Evolutionary conservation across 1,284 basidiomycete genomes (phyloP), one percentile per base, ranked within the genome.

Genomic region (Microbotryum intermedium): DNA sequence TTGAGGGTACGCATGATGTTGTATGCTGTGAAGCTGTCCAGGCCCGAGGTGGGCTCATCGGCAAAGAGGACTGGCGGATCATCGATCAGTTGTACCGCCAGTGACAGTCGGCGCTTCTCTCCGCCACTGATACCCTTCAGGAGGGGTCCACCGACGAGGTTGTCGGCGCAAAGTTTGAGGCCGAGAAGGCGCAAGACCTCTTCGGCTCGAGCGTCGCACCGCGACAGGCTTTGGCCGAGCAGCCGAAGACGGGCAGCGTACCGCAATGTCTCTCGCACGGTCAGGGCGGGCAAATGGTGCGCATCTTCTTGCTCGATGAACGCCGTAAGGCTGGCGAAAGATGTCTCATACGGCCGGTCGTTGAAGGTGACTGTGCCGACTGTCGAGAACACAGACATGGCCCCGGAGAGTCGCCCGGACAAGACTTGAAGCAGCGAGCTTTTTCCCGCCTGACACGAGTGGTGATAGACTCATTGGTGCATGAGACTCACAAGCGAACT

Each of bases 231-330:
- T 71, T 80, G 75, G 43, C 73, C 73, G 0, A 75, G 77, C 18
- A 82, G 68, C n/a, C 79, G 72, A 23, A 82, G 72, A 58, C 74
- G 76, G 1, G 80, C 79, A 2, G 80, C 80, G 63, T 79, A 81
- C 0, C 76, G 74, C 4, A 82, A 69, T 6, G 77, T 79, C 61
- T 79, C 78, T 6, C 78, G 72, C 3, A 73, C 72, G 0, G 79
- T 80, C 3, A 79, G 70, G 6, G 75, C 76, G 0, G 78, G 77
- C 4, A 80, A 70, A 66, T 78, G 77, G 70, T 76, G 78, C 53
- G 77, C 76, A 57, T 81, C 79, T 52, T 80, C 79, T 71, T 81
- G 80, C 59, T 80, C 78, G 8, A 81, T 79, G 59, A 79, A 81
- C 0, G 78, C 79, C 23, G 79, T 73, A 29, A 77, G 74, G 28